These are phyloP conservation scores for Amniculicola lignicola DNA, from an alignment of 495 filamentous ascomycete species.

Conservation along the genomic window DNA sequence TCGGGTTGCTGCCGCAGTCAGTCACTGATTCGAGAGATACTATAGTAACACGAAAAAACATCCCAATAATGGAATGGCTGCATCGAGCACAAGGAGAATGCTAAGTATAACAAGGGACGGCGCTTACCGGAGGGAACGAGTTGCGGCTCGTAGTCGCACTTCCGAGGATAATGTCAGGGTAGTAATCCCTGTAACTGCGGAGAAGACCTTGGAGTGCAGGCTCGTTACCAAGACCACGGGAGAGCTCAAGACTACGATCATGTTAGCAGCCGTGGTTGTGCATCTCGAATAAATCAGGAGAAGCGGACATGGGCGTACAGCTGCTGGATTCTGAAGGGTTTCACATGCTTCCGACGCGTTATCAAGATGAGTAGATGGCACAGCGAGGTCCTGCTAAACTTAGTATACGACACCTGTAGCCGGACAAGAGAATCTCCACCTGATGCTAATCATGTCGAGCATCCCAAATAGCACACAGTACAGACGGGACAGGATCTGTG, in stretches of 20 bases:
- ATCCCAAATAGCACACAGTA: constrained; percentile 81
- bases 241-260: constrained; percentile 54
- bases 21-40: constrained; percentile 1
- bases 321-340: constrained; percentile 77
- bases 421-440: constrained; percentile 42
- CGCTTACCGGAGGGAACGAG: constrained; percentile 44
- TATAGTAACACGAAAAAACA: constrained; percentile 1
- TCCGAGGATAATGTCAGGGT: constrained; percentile 81
- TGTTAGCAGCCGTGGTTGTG: constrained; percentile 31
- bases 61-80: too few relatives aligned
- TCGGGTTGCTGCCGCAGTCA: constrained; percentile 60
- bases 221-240: constrained; percentile 64
- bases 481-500: constrained; percentile 59
- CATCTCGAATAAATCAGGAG: not conserved
- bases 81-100: too few relatives aligned
- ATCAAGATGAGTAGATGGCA: constrained; percentile 82
- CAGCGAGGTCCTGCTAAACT: constrained; percentile 51
- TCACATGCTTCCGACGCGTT: constrained; percentile 83
- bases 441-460: constrained; percentile 73
- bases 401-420: constrained; percentile 27
- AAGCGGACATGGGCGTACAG: constrained; percentile 52
- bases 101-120: constrained; percentile 35
- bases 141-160: constrained; percentile 48
- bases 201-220: constrained; percentile 75
- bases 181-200: constrained; percentile 82